Evolutionary conservation across 1,284 basidiomycete species (phyloP), one percentile per base, ranked within the genome.

Genomic region (Cutaneotrichosporon arboriforme): DNA sequence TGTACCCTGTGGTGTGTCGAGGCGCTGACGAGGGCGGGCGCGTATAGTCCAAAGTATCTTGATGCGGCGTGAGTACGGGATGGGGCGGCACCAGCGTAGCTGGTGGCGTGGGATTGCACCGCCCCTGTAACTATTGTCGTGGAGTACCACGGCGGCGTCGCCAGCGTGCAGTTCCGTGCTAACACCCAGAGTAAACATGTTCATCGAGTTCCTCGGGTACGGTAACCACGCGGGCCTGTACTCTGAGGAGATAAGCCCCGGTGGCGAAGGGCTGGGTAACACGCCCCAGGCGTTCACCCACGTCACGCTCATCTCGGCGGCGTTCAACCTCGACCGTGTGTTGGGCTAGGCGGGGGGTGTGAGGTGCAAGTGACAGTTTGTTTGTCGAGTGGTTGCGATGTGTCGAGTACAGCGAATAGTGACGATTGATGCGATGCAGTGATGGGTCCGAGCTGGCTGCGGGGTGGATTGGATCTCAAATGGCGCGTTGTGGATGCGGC

Each of bases 171-270:
- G 4, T 38, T 17, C 34, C 31, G 18, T 15, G n/a, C 38, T 40
- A 4, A 40, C 34, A n/a, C 26, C 13, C 42, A 67, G 65, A 10
- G 64, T 66, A 17, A 64, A 57, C 59, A 72, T 74, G 69, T 72
- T 69, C 52, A 68, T 67, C 61, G 66, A 70, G 49, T 72, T 69
- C 52, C 53, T 69, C 37, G 69, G 88, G 45, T 91, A 88, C 68
- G 82, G 84, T 4, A 92, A 91, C 70, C 90, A 93, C 67, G 83
- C 91, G 35, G 87, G 86, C 0, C 76, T 94, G 37, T 90, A 88
- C 70, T 86, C 84, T 0, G 90, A 94, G 57, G 77, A 78, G 62
- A 77, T 77, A 51, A 69, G 66, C 8, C 54, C 68, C 35, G 75
- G 73, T n/a, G 75, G 75, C 31, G 72, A 76, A 54, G 74, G 74